Base-by-base conservation (phyloP, 768 basidiomycete genomes). In the Chalciporus sphaerocephalus region DNA sequence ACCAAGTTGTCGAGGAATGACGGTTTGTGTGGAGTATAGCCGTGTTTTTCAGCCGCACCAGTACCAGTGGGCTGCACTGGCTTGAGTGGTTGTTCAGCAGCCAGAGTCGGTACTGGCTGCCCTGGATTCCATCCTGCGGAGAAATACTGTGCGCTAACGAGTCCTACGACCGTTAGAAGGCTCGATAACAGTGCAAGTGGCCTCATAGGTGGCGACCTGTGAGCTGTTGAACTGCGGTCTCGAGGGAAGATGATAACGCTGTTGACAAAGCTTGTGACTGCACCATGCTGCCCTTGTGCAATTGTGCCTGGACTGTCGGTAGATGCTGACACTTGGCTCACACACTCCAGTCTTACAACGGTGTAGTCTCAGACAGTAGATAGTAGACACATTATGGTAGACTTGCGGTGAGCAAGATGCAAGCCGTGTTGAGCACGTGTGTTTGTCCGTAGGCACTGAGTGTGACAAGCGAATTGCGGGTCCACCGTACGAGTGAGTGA, bases 91-190 rank as follows among this genome's bases (percentile, higher is more conserved):
- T 40, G 52, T 28, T 45, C 36, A 18, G 48, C 23, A 21, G 51
- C 34, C 12, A 40, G n/a, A n/a, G 62, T 67, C 10, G 63, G 56
- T 20, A 70, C 71, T 0, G 79, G 69, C 58, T 90, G 83, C 22
- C 87, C 88, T 3, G 89, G 89, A 22, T 69, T 58, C 89, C 89
- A 92, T n/a, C 89, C 90, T 24, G 71, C 70, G 4, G 87, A 89
- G 65, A 90, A 83, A 65, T 89, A 90, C 52, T 87, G 81, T 11
- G 85, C 87, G 40, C 67, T 66, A 35, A 38, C 54, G n/a, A 67
- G 51, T 15, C 51, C 51, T 4, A 40, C 32, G 10, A 50, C 42
- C 16, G 30, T 40, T 16, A 62, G 44, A 18, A 67, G 21, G 67
- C 62, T 38, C 71, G 61, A 44, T 65, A 52, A 42, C 56, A 76